Conservation (phyloP, 1,284 basidiomycete species). For the Cerioporus squamosus region DNA sequence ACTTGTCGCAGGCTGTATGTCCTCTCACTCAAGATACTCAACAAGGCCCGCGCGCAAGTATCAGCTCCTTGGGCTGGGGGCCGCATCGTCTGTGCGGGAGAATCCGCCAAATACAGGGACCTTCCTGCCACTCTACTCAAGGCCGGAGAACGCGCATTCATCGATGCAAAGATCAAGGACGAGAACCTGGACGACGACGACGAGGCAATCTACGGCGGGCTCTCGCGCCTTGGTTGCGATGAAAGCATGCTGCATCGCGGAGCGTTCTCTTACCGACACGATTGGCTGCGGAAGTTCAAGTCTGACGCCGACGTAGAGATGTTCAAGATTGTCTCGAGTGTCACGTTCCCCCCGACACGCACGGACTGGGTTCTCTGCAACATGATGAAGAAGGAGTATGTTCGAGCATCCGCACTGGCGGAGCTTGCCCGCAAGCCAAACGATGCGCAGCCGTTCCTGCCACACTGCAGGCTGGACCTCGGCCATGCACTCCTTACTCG, state of each 20-base stretch:
- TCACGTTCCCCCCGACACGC: slow-evolving; percentile 1
- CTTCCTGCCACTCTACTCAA: background rate
- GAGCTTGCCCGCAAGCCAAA: background rate
- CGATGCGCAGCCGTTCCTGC: slow-evolving; percentile 14
- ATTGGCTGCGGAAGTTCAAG: background rate
- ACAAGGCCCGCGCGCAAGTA: background rate
- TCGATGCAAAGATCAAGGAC: background rate
- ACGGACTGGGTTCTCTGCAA: slow-evolving; percentile 12
- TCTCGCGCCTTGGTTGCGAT: background rate
- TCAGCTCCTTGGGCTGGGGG: background rate
- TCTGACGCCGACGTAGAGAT: background rate
- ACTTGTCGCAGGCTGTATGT: background rate
- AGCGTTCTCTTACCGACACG: background rate
- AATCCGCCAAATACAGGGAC: background rate
- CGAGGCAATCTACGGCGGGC: background rate
- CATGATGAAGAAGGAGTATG: slow-evolving; percentile 5
- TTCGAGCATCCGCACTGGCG: slow-evolving; percentile 4
- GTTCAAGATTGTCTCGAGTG: background rate
- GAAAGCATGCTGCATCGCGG: background rate
- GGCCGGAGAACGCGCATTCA: background rate
- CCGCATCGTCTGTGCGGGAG: background rate
- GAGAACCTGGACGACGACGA: no score
- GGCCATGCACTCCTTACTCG: slow-evolving; percentile 2
- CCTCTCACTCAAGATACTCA: background rate
- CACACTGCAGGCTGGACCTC: background rate